Evolutionary conservation across 1,284 basidiomycete genomes (phyloP).

Genomic region (Heterobasidion parviporum): DNA sequence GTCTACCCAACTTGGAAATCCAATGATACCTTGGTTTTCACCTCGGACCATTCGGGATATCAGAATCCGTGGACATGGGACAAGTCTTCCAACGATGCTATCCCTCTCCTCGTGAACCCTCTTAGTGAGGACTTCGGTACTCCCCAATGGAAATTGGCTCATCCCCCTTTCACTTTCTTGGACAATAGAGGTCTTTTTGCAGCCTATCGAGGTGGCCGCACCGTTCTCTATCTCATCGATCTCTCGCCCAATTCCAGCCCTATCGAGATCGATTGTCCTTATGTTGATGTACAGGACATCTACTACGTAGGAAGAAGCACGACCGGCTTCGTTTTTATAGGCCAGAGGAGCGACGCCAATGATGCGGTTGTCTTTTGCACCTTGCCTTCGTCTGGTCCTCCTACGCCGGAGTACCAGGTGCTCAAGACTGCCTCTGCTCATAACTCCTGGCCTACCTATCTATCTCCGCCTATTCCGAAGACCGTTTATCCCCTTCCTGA

Average conservation of each 20-base stretch:
- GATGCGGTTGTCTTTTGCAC: constrained; percentile 29
- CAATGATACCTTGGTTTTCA: constrained; percentile 54
- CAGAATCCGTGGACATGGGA: constrained; percentile 60
- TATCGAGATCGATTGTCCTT: not conserved
- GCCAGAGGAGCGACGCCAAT: constrained; percentile 29
- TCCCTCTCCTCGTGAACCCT: constrained; percentile 36
- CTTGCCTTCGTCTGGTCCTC: constrained; percentile 6
- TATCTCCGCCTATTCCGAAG: not conserved
- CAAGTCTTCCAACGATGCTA: constrained; percentile 23
- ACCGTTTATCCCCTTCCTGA: constrained; percentile 6
- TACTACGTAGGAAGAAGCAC: not conserved
- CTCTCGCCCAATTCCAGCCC: constrained; percentile 16
- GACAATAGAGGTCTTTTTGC: constrained; percentile 35
- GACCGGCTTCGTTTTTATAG: constrained; percentile 33
- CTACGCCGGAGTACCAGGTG: not conserved
- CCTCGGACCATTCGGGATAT: constrained; percentile 61
- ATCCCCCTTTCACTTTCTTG: constrained; percentile 42
- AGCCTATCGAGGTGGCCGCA: constrained; percentile 41
- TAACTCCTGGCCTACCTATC: not conserved
- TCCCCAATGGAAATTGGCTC: constrained; percentile 50
- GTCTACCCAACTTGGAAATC: constrained; percentile 54
- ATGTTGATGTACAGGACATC: not conserved
- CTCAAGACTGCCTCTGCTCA: not conserved
- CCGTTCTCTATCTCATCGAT: constrained; percentile 39
- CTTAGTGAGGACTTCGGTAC: constrained; percentile 49